A percentile compares a stretch with the other conserved stretches of the same genome.
These are phyloP conservation scores for Lunularia cruciata DNA, from an alignment of 225 moss, liverwort and hornwort species.

Conservation along the genomic window DNA sequence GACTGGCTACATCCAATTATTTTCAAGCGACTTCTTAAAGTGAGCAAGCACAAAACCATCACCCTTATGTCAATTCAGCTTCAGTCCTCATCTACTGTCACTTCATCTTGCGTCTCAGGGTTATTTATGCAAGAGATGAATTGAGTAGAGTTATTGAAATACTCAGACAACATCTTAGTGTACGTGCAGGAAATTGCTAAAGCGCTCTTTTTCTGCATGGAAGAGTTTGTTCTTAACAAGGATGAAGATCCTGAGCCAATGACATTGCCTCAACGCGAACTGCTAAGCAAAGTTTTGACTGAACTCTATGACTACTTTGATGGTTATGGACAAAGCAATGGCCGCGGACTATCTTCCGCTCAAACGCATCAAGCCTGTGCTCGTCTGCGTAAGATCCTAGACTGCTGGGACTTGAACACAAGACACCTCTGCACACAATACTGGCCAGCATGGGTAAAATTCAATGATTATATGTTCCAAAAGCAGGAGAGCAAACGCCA, in stretches of 20 bases:
- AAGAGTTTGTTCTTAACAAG: conserved; percentile 37
- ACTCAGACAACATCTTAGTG: conserved; percentile 1
- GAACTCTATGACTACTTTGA: conserved; percentile 35
- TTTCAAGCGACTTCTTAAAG: conserved; percentile 35
- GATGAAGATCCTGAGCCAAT: conserved; percentile 29
- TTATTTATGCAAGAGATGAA: no score
- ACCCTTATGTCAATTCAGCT: no score
- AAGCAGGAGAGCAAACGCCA: conserved; percentile 1
- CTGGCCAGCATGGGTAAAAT: conserved; percentile 45
- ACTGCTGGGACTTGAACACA: conserved; percentile 32
- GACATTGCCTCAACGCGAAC: conserved; percentile 27
- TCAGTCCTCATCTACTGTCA: no score
- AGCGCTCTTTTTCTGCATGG: conserved; percentile 49
- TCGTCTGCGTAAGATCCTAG: conserved; percentile 40
- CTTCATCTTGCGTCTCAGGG: no score
- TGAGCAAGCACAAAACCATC: conserved; percentile 8
- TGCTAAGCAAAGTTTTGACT: conserved; percentile 21
- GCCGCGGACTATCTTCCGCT: conserved; percentile 17
- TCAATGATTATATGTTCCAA: conserved; percentile 20
- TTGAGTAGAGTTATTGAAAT: background rate
- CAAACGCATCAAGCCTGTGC: conserved; percentile 33
- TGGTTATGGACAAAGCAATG: conserved; percentile 30
- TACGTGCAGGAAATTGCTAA: conserved; percentile 42
- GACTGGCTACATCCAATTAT: conserved; percentile 34
- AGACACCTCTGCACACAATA: conserved; percentile 31